Conservation (phyloP, 139 green algal genomes). For the Micractinium conductrix region DNA sequence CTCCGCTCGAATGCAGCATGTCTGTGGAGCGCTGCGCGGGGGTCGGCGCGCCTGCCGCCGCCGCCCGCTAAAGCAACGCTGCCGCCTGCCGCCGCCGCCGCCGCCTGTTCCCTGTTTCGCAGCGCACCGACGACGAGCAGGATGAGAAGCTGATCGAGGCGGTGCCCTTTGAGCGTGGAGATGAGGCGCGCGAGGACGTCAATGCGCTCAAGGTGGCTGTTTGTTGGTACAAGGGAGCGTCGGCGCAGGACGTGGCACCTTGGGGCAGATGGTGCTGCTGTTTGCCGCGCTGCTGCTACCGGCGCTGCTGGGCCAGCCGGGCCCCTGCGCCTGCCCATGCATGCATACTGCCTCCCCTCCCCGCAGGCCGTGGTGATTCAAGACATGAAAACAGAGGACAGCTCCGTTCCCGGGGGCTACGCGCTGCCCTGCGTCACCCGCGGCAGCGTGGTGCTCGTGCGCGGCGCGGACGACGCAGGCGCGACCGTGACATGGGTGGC, state of each 20-base stretch:
- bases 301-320: no score
- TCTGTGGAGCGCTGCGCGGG: not conserved
- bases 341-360: not conserved
- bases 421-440: not conserved
- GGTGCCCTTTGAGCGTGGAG: not conserved
- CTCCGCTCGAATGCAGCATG: not conserved
- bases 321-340: no score
- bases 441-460: conserved; percentile 20
- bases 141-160: not conserved
- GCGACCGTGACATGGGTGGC: conserved; percentile 14
- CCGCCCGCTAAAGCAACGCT: not conserved
- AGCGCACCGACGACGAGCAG: conserved; percentile 23
- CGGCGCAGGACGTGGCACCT: no score
- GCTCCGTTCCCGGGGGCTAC: not conserved
- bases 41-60: no score
- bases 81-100: not conserved
- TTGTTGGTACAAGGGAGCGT: no score
- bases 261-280: no score
- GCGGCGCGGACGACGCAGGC: not conserved
- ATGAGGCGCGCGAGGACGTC: not conserved
- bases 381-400: conserved; percentile 27
- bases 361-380: conserved; percentile 6
- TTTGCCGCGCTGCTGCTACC: not conserved
- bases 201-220: not conserved
- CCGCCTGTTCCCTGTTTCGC: not conserved